A percentile compares a stretch with the other conserved stretches of the same genome.
These are phyloP conservation scores for Discostella stelligera DNA, from an alignment of 352 stramenopile genomes.

Conservation along the genomic window DNA sequence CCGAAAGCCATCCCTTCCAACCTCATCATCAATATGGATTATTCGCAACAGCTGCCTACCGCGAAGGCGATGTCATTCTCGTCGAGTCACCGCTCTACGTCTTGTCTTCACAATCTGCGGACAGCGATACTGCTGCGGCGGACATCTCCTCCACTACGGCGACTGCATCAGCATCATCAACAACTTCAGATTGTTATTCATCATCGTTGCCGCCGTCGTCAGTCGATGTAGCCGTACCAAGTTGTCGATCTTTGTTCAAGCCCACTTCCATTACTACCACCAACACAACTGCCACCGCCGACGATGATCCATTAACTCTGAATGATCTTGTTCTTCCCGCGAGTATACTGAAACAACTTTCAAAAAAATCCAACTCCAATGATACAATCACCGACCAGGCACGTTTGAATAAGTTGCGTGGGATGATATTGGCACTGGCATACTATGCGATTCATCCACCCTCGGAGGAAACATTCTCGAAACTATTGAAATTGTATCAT, in stretches of 20 bases:
- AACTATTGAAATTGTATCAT: slow-evolving; percentile 64
- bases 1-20: neutral
- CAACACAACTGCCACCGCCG: neutral
- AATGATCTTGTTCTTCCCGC: slow-evolving; percentile 15
- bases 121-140: neutral
- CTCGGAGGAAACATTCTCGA: slow-evolving; percentile 26
- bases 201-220: slow-evolving; percentile 5
- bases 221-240: neutral
- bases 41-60: slow-evolving; percentile 65
- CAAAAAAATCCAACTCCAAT: neutral
- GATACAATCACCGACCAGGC: neutral
- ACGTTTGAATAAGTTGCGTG: slow-evolving; percentile 51
- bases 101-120: slow-evolving; percentile 23
- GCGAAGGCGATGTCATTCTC: slow-evolving; percentile 71
- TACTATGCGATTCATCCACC: slow-evolving; percentile 39
- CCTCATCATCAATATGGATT: slow-evolving; percentile 48
- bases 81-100: slow-evolving; percentile 55
- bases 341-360: slow-evolving; percentile 8
- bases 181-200: slow-evolving; percentile 7
- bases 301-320: neutral
- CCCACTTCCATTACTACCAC: slow-evolving; percentile 10
- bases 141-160: neutral
- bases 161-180: too few relatives aligned
- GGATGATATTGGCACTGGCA: slow-evolving; percentile 62
- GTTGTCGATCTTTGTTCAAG: slow-evolving; percentile 22